phyloP scores from a whole-genome alignment of 1,284 basidiomycete genomes.

The Rhodotorula sp. region DNA sequence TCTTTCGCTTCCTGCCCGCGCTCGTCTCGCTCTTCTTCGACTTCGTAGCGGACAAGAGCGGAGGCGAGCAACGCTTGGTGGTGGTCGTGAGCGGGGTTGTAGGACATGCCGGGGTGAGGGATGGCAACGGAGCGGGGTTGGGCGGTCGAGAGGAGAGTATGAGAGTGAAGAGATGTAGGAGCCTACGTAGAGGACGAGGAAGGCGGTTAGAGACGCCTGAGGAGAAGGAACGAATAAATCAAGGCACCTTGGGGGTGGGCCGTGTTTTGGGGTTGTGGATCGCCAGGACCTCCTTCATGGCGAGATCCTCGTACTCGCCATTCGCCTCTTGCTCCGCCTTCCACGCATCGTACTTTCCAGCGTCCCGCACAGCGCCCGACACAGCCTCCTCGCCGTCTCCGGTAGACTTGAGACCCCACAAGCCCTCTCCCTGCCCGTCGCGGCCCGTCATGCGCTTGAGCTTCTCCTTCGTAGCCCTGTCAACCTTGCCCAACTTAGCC shows the following conservation, averaged over 20 bases:
- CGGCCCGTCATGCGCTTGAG: slow-evolving; percentile 71
- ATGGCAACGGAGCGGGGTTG: slow-evolving; percentile 61
- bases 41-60: slow-evolving; percentile 54
- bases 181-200: slow-evolving; percentile 3
- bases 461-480: slow-evolving; percentile 76
- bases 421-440: slow-evolving; percentile 61
- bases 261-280: slow-evolving; percentile 2
- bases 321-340: slow-evolving; percentile 48
- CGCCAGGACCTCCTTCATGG: slow-evolving; percentile 44
- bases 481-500: slow-evolving; percentile 74
- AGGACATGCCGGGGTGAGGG: slow-evolving; percentile 86
- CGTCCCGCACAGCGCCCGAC: slow-evolving; percentile 65
- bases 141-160: slow-evolving; percentile 35
- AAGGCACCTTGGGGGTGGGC: slow-evolving; percentile 28
- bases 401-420: slow-evolving; percentile 62
- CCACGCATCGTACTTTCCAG: slow-evolving; percentile 75
- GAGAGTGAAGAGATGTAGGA: slow-evolving; percentile 32
- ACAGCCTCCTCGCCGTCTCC: slow-evolving; percentile 53
- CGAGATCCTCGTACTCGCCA: slow-evolving; percentile 53
- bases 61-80: slow-evolving; percentile 72
- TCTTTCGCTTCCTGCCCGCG: slow-evolving; percentile 59
- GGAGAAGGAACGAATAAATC: too few species aligned
- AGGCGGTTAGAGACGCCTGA: not conserved
- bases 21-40: slow-evolving; percentile 62
- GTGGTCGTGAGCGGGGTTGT: slow-evolving; percentile 78